Evolutionary conservation across 2,329 filamentous ascomycete species (phyloP), one percentile per base, ranked within the genome.

Genomic region (Fonsecaea erecta): DNA sequence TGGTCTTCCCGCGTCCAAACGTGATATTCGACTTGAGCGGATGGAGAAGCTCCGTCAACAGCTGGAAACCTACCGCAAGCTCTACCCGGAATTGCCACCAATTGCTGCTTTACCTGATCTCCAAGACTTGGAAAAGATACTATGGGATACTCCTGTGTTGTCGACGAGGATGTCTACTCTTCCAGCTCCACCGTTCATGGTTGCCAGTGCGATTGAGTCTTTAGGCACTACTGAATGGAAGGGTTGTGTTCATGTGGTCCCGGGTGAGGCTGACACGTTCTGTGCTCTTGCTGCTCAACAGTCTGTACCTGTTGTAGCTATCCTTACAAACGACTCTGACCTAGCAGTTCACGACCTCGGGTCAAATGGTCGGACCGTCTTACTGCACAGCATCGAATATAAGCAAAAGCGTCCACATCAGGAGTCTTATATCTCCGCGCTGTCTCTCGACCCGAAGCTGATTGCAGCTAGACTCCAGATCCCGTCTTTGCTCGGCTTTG

Each of bases 281-380:
- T 97, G 93, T 75, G 92, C 92, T 2, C 78, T 83, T 14, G 82
- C 87, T 60, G 83, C 91, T 6, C 81, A 81, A n/a, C 68, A 79
- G 1, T 74, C 37, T 21, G 2, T 24, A 6, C 32, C 81, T 32
- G 86, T 85, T 0, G 79, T 81, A 1, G 83, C 92, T 14, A 80
- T 88, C 30, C 77, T 97, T 6, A 96, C 92, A 0, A 88, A 87
- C n/a, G 94, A 98, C 73, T 96, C 93, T 0, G 94, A 98, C 73
- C 82, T 97, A 8, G 80, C 96, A 0, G 83, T 94, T 0, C 88
- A 93, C 74, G 84, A 92, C 64, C 82, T 94, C 8, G 89, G 88
- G 0, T 55, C 74, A 0, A 68, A 82, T 1, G 89, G 89, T 0
- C 80, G 82, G 0, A 86, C 96, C 0, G 80, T 88, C 0, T 88